Percentiles rank a stretch among this genome's conserved stretches.
Evolutionary conservation across 306 rosid species (phyloP).

Genomic region (Sophora flavescens): DNA sequence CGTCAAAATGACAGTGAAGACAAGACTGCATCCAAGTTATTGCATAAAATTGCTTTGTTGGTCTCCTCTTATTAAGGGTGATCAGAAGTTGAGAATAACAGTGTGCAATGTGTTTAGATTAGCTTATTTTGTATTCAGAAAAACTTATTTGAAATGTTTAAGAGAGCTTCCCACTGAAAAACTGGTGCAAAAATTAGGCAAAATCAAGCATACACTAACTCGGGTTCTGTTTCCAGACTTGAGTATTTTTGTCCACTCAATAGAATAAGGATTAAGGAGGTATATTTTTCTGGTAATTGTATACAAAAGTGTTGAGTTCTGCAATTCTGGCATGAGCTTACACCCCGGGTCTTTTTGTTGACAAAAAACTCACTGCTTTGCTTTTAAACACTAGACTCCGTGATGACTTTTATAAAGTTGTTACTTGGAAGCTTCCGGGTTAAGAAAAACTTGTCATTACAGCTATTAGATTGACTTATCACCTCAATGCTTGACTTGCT

Average conservation of each 20-base stretch:
- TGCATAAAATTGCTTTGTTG: constrained; percentile 70
- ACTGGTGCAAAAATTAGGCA: not conserved
- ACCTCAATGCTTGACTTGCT: constrained; percentile 1
- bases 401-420: not conserved
- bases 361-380: not conserved
- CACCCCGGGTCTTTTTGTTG: not conserved
- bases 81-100: constrained; percentile 32
- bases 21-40: constrained; percentile 53
- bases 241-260: not conserved
- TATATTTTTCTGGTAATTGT: not conserved
- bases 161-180: not conserved
- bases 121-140: not conserved
- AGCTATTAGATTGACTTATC: not conserved
- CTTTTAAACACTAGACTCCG: not conserved
- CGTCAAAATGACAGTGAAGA: constrained; percentile 35
- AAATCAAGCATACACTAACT: not conserved
- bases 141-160: constrained; percentile 12
- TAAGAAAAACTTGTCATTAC: not conserved
- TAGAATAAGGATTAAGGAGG: not conserved
- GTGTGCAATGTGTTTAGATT: not conserved
- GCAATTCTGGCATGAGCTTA: constrained; percentile 7
- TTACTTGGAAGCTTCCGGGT: not conserved
- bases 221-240: not conserved
- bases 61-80: constrained; percentile 43
- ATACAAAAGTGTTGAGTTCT: not conserved